Evolutionary conservation across 23 red algal genomes (phyloP), one percentile per base, ranked within the genome.

Genomic region (Cyanidioschyzon merolae): DNA sequence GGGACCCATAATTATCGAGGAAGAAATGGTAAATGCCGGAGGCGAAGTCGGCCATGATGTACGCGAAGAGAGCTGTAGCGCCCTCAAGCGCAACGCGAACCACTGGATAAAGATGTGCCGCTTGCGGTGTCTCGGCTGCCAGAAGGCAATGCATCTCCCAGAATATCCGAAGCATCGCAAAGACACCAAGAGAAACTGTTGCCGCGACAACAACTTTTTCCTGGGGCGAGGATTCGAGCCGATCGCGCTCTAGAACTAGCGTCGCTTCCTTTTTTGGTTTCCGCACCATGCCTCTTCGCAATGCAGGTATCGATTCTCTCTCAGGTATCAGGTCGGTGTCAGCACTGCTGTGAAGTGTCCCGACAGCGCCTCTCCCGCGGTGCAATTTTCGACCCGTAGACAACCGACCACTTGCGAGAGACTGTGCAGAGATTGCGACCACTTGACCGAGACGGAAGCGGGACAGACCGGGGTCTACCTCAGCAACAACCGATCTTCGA

Each of bases 1-100:
- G 50, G 0, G 80, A 79, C 1, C 93, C 93, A 36, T 97, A 97
- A 74, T 97, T 97, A 79, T 97, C 93, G 0, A 97, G 77, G 0
- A 79, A 58, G 41, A 86, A 90, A 45, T 97, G 93, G 63, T 97
- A 97, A 3, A 97, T 75, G 57, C 83, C 88, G 3, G 87, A 68
- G 24, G 80, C 88, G 45, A 89, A 80, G 76, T 97, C 93, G 0
- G 93, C 83, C 37, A 89, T 21, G 21, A 21, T 54, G 21, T 15
- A 54, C 21, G 45, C 45, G 45, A 54, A 15, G 45, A 54, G 7
- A 7, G 45, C 45, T 15, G 45, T 54, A 54, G 45, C 21, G 21
- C 7, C 45, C 21, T 54, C 45, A 54, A 54, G 45, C 7, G 21
- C 21, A 21, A 54, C 12, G 12, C 21, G 45, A 7, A 54, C 45